Conservation (phyloP, 805 yeast species). For the Hanseniaspora lindneri region DNA sequence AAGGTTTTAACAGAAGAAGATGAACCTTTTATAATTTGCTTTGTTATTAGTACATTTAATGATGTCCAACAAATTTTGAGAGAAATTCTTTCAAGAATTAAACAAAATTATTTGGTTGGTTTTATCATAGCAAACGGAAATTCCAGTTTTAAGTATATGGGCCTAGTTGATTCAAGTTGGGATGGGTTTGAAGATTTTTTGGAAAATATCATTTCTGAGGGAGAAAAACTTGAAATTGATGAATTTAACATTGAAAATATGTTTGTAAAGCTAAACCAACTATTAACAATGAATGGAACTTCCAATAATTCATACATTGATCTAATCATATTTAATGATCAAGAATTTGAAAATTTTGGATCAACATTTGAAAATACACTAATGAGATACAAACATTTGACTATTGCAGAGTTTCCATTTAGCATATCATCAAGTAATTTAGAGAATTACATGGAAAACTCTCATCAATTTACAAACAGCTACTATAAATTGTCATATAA, state of each 20-base stretch:
- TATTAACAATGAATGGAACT: constrained; percentile 7
- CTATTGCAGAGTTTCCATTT: constrained; percentile 2
- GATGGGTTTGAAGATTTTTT: constrained; percentile 37
- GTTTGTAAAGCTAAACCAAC: not conserved
- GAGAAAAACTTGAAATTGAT: not conserved
- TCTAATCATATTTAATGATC: constrained; percentile 9
- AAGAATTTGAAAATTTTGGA: not conserved
- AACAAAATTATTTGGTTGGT: constrained; percentile 36
- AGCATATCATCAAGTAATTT: not conserved
- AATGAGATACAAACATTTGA: not conserved
- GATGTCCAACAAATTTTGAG: constrained; percentile 24
- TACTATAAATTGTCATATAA: not conserved
- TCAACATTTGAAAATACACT: not conserved
- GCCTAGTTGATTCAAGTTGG: constrained; percentile 37
- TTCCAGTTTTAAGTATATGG: constrained; percentile 31
- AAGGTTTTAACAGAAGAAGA: not conserved
- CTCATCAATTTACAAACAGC: constrained; percentile 1
- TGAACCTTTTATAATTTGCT: not conserved
- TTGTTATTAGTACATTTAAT: constrained; percentile 21
- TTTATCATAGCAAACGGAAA: constrained; percentile 39
- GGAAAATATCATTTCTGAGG: not conserved
- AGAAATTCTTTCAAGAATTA: constrained; percentile 25
- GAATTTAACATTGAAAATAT: not conserved
- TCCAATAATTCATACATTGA: not conserved
- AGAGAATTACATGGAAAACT: constrained; percentile 6